Evolutionary conservation across 352 stramenopile genomes (phyloP).

Genomic region (Phytophthora multivora): DNA sequence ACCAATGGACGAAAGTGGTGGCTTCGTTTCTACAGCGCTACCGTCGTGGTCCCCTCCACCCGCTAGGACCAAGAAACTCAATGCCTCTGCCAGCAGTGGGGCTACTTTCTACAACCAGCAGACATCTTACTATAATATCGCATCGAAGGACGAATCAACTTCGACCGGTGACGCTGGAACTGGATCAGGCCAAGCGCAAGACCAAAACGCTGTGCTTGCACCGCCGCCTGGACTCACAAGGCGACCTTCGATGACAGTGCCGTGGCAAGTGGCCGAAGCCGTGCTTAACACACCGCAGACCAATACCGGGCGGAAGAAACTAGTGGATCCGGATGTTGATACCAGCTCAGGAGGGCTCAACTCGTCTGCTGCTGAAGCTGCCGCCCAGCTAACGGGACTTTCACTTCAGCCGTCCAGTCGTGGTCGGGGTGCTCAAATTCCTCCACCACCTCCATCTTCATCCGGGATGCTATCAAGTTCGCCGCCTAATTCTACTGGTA

Average conservation of each 20-base stretch:
- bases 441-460: conserved; percentile 21
- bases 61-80: conserved; percentile 70
- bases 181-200: conserved; percentile 30
- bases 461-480: conserved; percentile 38
- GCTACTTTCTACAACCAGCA: conserved; percentile 73
- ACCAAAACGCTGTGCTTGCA: conserved; percentile 72
- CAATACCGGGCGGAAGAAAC: conserved; percentile 63
- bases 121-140: conserved; percentile 73
- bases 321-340: conserved; percentile 58
- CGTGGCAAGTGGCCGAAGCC: conserved; percentile 84
- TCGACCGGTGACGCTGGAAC: conserved; percentile 18
- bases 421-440: conserved; percentile 40
- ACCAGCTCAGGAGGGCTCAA: conserved; percentile 46
- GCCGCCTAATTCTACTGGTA: conserved; percentile 23
- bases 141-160: conserved; percentile 56
- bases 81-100: conserved; percentile 36
- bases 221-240: conserved; percentile 75
- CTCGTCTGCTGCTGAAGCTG: conserved; percentile 64
- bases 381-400: conserved; percentile 65
- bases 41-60: conserved; percentile 86
- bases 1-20: conserved; percentile 63
- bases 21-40: conserved; percentile 66
- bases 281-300: conserved; percentile 85
- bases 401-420: conserved; percentile 45
- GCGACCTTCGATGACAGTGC: conserved; percentile 84